Evolutionary conservation across 768 basidiomycete genomes (phyloP), one percentile per base, ranked within the genome.

Genomic region (Dentipellis sp.): DNA sequence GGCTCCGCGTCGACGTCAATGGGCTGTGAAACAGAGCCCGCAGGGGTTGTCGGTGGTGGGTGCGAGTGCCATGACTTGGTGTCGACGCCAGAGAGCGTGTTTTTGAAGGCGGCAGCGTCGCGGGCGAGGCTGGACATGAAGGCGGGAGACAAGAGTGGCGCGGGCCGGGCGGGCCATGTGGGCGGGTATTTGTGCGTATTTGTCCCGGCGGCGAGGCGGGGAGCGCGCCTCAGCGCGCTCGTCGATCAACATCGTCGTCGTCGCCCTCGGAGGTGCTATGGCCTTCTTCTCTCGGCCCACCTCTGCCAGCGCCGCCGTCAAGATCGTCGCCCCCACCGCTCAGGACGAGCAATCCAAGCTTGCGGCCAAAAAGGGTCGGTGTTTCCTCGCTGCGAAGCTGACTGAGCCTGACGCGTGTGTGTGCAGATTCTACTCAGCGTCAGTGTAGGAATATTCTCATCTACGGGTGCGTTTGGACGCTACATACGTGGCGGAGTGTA

Each of bases 361-460:
- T 22, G 66, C 70, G 14, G 77, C 79, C 64, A 86, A 82, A 74
- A 64, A 65, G 75, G 76, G 61, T 67, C 54, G 52, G 56, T 62
- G 19, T 16, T 34, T 50, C 52, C 52, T 16, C 47, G 23, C 50
- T 50, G 57, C 36, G 52, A 54, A 53, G 55, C 61, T 46, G 55
- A 56, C 51, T 56, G 49, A 53, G 48, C 50, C 53, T 61, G 35
- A 57, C 59, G 49, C 19, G 14, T 29, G 39, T 49, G 22, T 21
- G 59, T 42, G 42, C 65, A 88, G 86, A 89, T 71, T 75, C 81
- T 48, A 76, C 79, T 12, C 83, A 85, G 68, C 81, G 86, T 53
- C 87, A 93, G 65, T 97, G 93, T 72, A 83, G 89, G 66, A 95
- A 97, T 74, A 83, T 94, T 52, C 74, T 88, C 68, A 94, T 95